phyloP scores from a whole-genome alignment of 2,329 filamentous ascomycete genomes.

The Colletotrichum somersetense region DNA sequence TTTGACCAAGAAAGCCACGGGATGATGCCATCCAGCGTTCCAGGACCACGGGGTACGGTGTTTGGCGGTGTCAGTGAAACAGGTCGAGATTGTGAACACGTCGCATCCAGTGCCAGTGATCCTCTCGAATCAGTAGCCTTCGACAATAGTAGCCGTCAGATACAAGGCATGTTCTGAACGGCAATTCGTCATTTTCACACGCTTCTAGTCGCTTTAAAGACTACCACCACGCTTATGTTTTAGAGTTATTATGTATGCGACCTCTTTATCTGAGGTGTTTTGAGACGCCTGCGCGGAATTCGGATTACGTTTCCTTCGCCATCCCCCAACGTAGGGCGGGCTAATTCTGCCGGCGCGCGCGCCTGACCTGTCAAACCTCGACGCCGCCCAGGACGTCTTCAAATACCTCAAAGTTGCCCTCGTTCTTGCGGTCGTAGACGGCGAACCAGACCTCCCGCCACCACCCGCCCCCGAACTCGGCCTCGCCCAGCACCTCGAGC shows the following conservation, averaged over 20 bases:
- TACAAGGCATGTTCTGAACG: neutral
- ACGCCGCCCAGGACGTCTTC: conserved; percentile 56
- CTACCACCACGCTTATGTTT: neutral
- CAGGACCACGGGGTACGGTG: too few species aligned
- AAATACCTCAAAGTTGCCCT: conserved; percentile 66
- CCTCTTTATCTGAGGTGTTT: neutral
- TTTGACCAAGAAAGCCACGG: too few species aligned
- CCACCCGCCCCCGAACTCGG: conserved; percentile 74
- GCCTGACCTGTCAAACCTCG: conserved; percentile 44
- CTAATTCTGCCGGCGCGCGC: neutral
- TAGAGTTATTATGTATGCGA: neutral
- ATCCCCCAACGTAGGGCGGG: too few species aligned
- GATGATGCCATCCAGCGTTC: too few species aligned
- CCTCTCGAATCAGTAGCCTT: too few species aligned
- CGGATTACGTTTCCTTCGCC: too few species aligned
- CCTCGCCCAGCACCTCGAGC: conserved; percentile 69
- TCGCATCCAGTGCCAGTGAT: too few species aligned
- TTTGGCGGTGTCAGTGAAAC: too few species aligned
- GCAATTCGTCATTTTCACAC: neutral
- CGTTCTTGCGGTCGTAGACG: conserved; percentile 61
- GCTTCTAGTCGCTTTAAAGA: neutral
- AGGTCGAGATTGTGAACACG: too few species aligned
- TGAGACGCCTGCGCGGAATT: neutral
- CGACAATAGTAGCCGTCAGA: too few species aligned
- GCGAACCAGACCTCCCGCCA: conserved; percentile 75